These are phyloP conservation scores for Pseudozyma tsukubaensis DNA, from an alignment of 1,284 basidiomycete species.

Conservation along the genomic window DNA sequence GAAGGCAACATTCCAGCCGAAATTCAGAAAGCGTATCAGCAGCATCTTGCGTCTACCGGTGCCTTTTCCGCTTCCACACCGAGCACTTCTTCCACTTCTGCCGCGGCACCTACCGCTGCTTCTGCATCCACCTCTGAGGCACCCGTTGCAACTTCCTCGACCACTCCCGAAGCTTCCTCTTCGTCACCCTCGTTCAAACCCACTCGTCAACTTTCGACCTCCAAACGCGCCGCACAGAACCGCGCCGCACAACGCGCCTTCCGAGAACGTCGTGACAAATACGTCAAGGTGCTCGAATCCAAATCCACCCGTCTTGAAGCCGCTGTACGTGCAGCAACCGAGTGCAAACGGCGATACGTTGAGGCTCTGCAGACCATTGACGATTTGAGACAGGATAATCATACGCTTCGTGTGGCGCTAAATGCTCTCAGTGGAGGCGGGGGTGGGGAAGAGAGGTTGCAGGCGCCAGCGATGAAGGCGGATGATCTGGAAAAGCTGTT, in stretches of 20 bases:
- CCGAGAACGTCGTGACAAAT: constrained; percentile 59
- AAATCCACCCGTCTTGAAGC: constrained; percentile 53
- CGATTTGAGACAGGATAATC: constrained; percentile 57
- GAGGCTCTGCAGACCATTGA: constrained; percentile 60
- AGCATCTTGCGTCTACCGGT: constrained; percentile 34
- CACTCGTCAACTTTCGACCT: constrained; percentile 51
- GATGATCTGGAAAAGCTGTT: constrained; percentile 37
- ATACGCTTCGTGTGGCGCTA: constrained; percentile 57
- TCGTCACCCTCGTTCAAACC: constrained; percentile 20
- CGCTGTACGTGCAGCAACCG: constrained; percentile 52
- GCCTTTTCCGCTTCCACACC: constrained; percentile 7
- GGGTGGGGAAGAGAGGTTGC: constrained; percentile 25
- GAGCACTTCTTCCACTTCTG: neutral
- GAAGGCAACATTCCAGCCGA: constrained; percentile 31
- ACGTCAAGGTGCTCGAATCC: constrained; percentile 60
- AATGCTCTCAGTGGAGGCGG: constrained; percentile 50
- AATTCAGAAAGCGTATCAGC: constrained; percentile 44
- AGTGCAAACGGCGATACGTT: constrained; percentile 50
- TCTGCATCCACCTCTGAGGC: neutral
- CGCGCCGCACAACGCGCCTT: constrained; percentile 64
- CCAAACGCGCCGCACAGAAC: constrained; percentile 63
- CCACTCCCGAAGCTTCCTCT: neutral
- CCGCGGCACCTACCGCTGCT: neutral
- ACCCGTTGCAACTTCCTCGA: neutral
- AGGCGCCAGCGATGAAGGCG: constrained; percentile 30